phyloP scores from a whole-genome alignment of 768 basidiomycete species.

The Suillus brevipes region DNA sequence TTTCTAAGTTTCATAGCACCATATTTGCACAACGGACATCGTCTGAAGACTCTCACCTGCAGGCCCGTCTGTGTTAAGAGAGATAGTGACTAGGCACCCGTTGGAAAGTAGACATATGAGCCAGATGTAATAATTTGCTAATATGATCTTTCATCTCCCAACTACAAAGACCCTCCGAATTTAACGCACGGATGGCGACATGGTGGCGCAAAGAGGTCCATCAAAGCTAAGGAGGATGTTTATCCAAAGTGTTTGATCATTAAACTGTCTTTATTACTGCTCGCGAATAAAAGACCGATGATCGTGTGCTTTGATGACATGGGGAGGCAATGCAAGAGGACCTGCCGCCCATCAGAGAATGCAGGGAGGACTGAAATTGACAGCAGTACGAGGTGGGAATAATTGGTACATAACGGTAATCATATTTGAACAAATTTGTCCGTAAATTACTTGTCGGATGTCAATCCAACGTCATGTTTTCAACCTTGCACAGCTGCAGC shows the following conservation, averaged over 20 bases:
- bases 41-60: not conserved
- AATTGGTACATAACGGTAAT: not conserved
- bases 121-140: slow-evolving; percentile 2
- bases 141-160: slow-evolving; percentile 1
- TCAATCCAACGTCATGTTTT: slow-evolving; percentile 1
- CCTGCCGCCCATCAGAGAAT: not conserved
- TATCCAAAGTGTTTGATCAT: too few species aligned
- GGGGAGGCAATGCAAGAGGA: not conserved
- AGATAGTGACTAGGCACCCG: slow-evolving; percentile 3
- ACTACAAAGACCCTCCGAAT: slow-evolving; percentile 1
- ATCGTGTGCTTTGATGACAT: slow-evolving; percentile 2
- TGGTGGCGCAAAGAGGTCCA: slow-evolving; percentile 3
- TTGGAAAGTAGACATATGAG: not conserved
- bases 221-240: too few species aligned
- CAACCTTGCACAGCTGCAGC: not conserved
- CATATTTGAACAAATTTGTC: slow-evolving; percentile 1
- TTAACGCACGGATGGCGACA: not conserved
- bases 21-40: not conserved
- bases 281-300: not conserved
- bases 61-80: not conserved
- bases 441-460: not conserved
- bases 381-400: not conserved
- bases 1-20: slow-evolving; percentile 6
- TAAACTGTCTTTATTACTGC: not conserved
- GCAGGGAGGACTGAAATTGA: slow-evolving; percentile 1